Base-by-base conservation (phyloP, 306 rosid genomes). In the Trifolium pratense region DNA sequence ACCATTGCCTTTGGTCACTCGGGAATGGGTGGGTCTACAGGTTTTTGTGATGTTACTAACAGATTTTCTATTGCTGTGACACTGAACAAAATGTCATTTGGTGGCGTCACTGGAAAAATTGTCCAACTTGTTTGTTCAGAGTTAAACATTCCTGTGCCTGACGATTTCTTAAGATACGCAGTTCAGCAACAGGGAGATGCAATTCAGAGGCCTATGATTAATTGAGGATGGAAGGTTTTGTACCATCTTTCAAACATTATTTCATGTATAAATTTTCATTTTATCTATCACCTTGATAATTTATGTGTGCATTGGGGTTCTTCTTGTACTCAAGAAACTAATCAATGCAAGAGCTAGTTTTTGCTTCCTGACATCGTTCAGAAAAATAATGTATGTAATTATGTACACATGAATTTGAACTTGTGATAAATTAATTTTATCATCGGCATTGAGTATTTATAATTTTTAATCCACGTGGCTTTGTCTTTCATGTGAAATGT, bases 1-100 rank as follows among this genome's bases (percentile, higher is more conserved):
- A 75, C 89, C 70, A 49, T 82, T 62, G 92, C 87, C 25, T 92
- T 92, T 81, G 99, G 99, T 62, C 97, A 95, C 84, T 87, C 99
- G 0, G 99, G 99, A 51, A 88, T 95, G 91, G 99, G 97, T 49
- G 99, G 99, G 17, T 92, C 99, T 32, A 88, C 97, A 1, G 97
- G 93, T 15, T 95, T 83, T 75, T 90, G 90, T 68, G 88, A 90
- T 75, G 82, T 73, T 16, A 82, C 86, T 18, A 86, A 92, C 68
- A 83, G 78, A 71, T 90, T 95, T 83, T 53, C 97, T 5, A 95
- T 95, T 62, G 86, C 93, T 32, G 97, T 95, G 84, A 95, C 96
- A 25, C 70, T 92, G 61, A 95, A 95, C 81, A 95, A 90, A 78
- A 74, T 95, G 93, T 86, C 97, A 0, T 62, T 90, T 12, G 99